These are phyloP conservation scores for Diaporthe capsici DNA, from an alignment of 2,329 filamentous ascomycete species.

Conservation along the genomic window DNA sequence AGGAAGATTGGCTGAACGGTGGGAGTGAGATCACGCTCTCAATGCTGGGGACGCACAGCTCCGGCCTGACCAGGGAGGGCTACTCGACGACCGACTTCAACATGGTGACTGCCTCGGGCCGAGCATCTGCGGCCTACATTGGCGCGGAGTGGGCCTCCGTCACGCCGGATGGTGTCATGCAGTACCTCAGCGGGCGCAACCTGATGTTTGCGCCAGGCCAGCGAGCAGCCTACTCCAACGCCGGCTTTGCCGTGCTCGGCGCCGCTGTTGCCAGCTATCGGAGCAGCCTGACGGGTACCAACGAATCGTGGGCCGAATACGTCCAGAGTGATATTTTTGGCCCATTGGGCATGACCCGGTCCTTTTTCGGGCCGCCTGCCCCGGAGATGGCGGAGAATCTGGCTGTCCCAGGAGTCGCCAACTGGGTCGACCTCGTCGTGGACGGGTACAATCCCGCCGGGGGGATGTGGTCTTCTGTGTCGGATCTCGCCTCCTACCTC, in stretches of 20 bases:
- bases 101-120: neutral
- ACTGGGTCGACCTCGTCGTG: constrained; percentile 1
- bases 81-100: constrained; percentile 17
- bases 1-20: neutral
- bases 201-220: constrained; percentile 20
- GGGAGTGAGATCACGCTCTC: constrained; percentile 12
- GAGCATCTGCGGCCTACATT: neutral
- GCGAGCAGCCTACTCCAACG: constrained; percentile 7
- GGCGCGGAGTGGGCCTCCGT: constrained; percentile 1
- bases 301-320: neutral
- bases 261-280: neutral
- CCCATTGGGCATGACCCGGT: neutral
- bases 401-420: neutral
- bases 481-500: neutral
- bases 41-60: constrained; percentile 8
- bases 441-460: constrained; percentile 15
- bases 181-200: neutral
- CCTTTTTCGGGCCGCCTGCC: neutral
- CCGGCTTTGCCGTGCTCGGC: constrained; percentile 8
- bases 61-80: constrained; percentile 8
- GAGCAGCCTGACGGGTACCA: neutral
- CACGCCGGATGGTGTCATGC: neutral
- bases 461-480: neutral
- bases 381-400: neutral
- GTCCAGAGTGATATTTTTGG: neutral